phyloP scores from a whole-genome alignment of 2,329 filamentous ascomycete species.

The Monilinia aucupariae region DNA sequence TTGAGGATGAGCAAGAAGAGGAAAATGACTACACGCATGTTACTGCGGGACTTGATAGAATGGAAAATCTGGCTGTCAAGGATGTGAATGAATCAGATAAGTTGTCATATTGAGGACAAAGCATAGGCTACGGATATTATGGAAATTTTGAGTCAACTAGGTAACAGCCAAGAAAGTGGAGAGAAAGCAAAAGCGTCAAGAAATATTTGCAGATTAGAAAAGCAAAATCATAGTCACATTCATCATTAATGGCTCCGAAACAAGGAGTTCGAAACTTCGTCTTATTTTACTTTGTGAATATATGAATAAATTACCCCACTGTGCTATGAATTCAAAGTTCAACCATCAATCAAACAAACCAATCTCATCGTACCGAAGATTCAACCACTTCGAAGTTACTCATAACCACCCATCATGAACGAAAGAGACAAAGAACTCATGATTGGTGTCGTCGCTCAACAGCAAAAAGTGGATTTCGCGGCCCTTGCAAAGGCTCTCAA shows the following conservation, averaged over 20 bases:
- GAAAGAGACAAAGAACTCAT: conserved; percentile 1
- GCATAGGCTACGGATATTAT: neutral
- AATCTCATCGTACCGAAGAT: neutral
- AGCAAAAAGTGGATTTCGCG: neutral
- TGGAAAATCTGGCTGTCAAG: neutral
- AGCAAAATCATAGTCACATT: neutral
- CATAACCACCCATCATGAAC: neutral
- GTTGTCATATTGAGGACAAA: neutral
- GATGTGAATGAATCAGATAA: neutral
- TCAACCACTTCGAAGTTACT: no score
- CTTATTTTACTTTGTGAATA: neutral
- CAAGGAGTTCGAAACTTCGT: neutral
- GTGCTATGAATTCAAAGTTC: neutral
- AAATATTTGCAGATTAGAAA: neutral
- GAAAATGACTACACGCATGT: neutral
- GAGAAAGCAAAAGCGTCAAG: neutral
- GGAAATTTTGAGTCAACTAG: neutral
- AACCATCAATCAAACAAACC: neutral
- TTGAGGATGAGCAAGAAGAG: neutral
- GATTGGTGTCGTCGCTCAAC: neutral
- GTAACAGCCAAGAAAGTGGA: neutral
- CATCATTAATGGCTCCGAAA: neutral
- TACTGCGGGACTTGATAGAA: neutral
- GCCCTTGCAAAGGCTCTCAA: neutral
- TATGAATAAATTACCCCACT: neutral